Evolutionary conservation across 306 rosid genomes (phyloP).

Genomic region (Spatholobus suberectus): DNA sequence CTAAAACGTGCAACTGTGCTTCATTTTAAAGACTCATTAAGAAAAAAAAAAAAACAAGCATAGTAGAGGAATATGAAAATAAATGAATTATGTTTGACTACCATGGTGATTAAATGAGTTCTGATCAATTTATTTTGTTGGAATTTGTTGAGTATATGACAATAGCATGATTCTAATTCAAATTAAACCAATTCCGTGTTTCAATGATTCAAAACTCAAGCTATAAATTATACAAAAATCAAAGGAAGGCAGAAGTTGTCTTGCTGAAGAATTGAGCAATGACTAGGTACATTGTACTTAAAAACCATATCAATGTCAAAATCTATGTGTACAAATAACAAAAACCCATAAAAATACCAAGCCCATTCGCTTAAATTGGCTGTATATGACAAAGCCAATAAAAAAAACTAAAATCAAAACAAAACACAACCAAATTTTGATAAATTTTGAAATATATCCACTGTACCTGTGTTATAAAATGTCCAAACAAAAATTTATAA

Average conservation of each 20-base stretch:
- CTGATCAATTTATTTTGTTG: background rate
- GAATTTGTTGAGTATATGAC: background rate
- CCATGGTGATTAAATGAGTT: conserved; percentile 3
- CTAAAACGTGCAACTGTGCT: background rate
- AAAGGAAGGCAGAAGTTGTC: background rate
- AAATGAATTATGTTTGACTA: background rate
- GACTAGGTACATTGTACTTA: background rate
- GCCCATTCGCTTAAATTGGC: too few species aligned
- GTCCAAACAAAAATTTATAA: background rate
- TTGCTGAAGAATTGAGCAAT: background rate
- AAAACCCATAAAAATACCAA: too few species aligned
- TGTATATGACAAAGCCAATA: background rate
- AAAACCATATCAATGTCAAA: background rate
- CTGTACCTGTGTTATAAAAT: background rate
- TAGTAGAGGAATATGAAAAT: background rate
- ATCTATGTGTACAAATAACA: too few species aligned
- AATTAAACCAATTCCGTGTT: background rate
- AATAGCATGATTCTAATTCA: background rate
- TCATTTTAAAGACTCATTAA: background rate
- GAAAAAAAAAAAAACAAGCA: background rate
- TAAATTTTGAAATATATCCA: background rate
- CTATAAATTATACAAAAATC: background rate
- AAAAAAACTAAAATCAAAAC: background rate
- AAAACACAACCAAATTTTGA: background rate
- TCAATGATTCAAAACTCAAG: background rate